A percentile compares a stretch with the other conserved stretches of the same genome.
These are phyloP conservation scores for Backusella psychrophila DNA, from an alignment of 192 early-diverging fungal species.

Conservation along the genomic window DNA sequence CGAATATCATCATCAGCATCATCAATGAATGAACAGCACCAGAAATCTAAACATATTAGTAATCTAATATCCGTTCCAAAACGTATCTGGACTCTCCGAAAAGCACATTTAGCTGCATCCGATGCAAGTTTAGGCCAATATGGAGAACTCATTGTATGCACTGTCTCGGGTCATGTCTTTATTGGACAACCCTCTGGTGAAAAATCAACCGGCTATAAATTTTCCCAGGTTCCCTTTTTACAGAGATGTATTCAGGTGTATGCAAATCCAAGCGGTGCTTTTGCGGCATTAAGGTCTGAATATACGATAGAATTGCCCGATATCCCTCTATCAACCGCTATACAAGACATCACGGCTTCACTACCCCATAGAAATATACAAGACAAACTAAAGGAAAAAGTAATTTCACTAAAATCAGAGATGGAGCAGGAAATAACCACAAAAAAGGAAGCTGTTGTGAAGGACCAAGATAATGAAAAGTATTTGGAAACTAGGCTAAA, in stretches of 20 bases:
- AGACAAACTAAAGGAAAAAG: neutral
- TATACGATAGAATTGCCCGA: neutral
- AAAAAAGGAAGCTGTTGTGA: neutral
- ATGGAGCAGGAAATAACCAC: constrained; percentile 16
- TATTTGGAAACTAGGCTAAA: neutral
- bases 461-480: neutral
- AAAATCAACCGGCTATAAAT: constrained; percentile 50
- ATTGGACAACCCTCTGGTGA: constrained; percentile 42
- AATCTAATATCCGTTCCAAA: constrained; percentile 30
- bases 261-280: constrained; percentile 62
- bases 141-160: constrained; percentile 63
- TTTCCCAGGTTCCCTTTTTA: constrained; percentile 49
- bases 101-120: constrained; percentile 42
- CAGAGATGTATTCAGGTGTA: constrained; percentile 57
- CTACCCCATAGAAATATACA: neutral
- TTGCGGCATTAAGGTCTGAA: constrained; percentile 61
- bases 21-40: neutral
- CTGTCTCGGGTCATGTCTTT: constrained; percentile 64
- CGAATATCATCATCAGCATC: neutral
- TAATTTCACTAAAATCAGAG: neutral
- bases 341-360: neutral
- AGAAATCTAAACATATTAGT: neutral
- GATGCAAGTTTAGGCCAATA: constrained; percentile 72
- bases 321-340: neutral
- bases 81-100: constrained; percentile 57